phyloP scores from a whole-genome alignment of 116 monocot species.

The Trichopus zeylanicus region DNA sequence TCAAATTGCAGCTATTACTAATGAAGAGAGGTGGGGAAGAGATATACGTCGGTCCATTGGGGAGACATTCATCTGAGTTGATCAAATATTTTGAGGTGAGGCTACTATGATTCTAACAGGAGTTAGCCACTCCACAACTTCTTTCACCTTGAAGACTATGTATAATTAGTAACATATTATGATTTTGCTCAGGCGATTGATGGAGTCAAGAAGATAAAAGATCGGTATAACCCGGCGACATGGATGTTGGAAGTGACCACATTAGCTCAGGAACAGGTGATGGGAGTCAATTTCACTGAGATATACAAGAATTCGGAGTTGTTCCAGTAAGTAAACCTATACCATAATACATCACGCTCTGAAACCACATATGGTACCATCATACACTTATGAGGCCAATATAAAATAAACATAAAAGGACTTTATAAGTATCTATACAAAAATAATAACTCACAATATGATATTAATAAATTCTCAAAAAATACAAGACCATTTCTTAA shows the following conservation, averaged over 20 bases:
- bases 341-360: no score
- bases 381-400: no score
- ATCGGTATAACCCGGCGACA: constrained; percentile 65
- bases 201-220: constrained; percentile 41
- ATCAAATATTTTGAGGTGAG: constrained; percentile 65
- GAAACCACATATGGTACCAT: no score
- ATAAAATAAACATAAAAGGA: no score
- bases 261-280: constrained; percentile 24
- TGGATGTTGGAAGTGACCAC: constrained; percentile 66
- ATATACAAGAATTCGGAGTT: constrained; percentile 41
- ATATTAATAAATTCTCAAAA: no score
- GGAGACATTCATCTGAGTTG: constrained; percentile 41
- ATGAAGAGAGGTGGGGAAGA: constrained; percentile 64
- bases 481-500: no score
- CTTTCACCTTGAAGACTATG: background rate
- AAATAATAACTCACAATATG: no score
- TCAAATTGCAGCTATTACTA: constrained; percentile 36
- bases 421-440: no score
- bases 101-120: background rate
- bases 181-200: constrained; percentile 17
- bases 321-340: constrained; percentile 36
- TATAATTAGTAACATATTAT: background rate
- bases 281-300: constrained; percentile 32
- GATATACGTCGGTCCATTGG: constrained; percentile 69
- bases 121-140: background rate